Base-by-base conservation (phyloP, 768 basidiomycete genomes). In the Mycena vulgaris region DNA sequence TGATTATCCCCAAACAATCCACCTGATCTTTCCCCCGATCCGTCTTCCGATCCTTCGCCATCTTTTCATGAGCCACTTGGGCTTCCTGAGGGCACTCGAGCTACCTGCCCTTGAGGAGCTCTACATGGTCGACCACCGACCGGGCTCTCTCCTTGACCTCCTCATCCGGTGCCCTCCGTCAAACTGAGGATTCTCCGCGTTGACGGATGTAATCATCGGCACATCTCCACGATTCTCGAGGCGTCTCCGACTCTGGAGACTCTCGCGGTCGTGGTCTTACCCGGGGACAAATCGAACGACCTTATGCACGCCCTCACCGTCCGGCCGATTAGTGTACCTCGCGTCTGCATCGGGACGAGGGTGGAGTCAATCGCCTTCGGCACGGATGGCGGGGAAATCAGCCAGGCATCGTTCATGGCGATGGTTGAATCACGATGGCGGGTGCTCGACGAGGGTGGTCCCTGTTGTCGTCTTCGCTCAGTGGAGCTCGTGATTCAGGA, bases 21-120 rank as follows among this genome's bases (percentile, higher is more conserved):
- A n/a, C 21, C 21, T n/a, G 19, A 5, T 23, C 8, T 27, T 28
- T 1, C 37, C 53, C 2, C 13, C 14, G 14, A 57, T 63, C 45
- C 30, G 8, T 11, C 68, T 69, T 30, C 27, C 55, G 7, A 27
- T 14, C 37, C 61, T 69, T 11, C 68, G 56, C 25, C 61, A 48
- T 0, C 42, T 68, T 33, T 68, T 62, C 45, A 19, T 56, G 25
- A 62, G 52, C 28, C 19, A 17, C 3, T 28, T 28, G 9, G 0
- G 19, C 0, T 55, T 57, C 28, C 27, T 68, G n/a, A 13, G 49
- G 27, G 33, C 48, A 0, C 45, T 68, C 7, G 45, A 28, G 7
- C 28, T 68, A 1, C 42, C 42, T 21, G n/a, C n/a, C 5, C 39
- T 45, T 21, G 42, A 45, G 10, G 42, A 45, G 21, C 42, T 45